A percentile compares a stretch with the other conserved stretches of the same genome.
Evolutionary conservation across 495 filamentous ascomycete genomes (phyloP).

Genomic region (Cairneyella variabilis): DNA sequence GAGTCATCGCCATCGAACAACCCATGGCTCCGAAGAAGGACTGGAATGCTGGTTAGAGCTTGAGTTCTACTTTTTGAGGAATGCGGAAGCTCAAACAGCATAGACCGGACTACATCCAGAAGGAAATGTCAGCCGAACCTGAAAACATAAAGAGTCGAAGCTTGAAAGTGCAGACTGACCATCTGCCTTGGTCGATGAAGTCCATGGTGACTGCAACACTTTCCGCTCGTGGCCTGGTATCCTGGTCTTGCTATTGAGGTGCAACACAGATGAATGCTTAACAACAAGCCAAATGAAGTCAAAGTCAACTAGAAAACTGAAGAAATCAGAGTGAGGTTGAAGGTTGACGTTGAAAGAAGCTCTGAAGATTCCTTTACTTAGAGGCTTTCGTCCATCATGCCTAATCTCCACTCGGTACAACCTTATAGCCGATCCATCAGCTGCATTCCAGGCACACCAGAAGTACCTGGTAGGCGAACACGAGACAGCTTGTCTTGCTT

Average conservation of each 20-base stretch:
- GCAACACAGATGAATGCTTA: background rate
- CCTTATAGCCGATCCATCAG: too few relatives aligned
- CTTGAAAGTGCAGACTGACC: constrained; percentile 9
- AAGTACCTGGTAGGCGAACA: too few relatives aligned
- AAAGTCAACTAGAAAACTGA: too few relatives aligned
- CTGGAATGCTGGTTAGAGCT: constrained; percentile 15
- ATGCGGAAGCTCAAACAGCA: constrained; percentile 26
- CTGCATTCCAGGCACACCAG: too few relatives aligned
- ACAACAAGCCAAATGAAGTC: too few relatives aligned
- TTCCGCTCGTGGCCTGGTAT: background rate
- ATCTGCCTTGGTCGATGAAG: constrained; percentile 20
- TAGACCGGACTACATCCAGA: constrained; percentile 35
- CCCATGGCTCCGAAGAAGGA: constrained; percentile 49
- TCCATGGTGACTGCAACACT: constrained; percentile 3
- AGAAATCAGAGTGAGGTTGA: background rate
- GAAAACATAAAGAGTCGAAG: constrained; percentile 9
- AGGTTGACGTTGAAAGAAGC: background rate
- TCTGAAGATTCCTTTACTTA: too few relatives aligned
- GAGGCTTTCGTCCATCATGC: too few relatives aligned
- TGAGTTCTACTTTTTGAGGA: background rate
- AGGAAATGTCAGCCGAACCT: constrained; percentile 2
- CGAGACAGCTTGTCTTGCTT: too few relatives aligned
- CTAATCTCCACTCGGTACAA: too few relatives aligned
- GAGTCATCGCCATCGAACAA: constrained; percentile 62
- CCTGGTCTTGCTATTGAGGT: background rate